A percentile compares a stretch with the other conserved stretches of the same genome.
phyloP scores from a whole-genome alignment of 768 basidiomycete genomes.

The Tulasnella sp. region DNA sequence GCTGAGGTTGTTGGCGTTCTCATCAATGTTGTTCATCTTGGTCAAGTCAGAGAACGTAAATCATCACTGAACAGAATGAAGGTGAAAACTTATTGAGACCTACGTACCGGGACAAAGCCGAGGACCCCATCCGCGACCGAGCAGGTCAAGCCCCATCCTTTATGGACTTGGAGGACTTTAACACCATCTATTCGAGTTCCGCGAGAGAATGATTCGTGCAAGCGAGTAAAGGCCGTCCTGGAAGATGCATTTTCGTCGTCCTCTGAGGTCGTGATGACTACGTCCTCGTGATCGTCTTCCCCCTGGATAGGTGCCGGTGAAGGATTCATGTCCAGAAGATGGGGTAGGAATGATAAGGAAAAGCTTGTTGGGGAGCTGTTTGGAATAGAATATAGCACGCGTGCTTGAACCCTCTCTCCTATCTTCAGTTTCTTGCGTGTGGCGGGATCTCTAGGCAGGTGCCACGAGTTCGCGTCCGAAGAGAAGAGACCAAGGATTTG shows the following conservation, averaged over 20 bases:
- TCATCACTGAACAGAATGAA: not conserved
- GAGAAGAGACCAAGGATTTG: constrained; percentile 92
- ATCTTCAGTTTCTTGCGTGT: not conserved
- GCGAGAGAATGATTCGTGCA: constrained; percentile 68
- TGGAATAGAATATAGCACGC: constrained; percentile 81
- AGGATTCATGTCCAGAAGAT: constrained; percentile 56
- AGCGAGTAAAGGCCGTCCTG: constrained; percentile 35
- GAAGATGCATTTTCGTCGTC: not conserved
- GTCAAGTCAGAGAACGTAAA: constrained; percentile 37
- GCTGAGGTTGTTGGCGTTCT: constrained; percentile 43
- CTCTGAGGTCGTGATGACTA: not conserved
- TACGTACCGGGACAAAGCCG: constrained; percentile 86
- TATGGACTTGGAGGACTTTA: constrained; percentile 72
- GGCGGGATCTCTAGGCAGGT: constrained; percentile 49
- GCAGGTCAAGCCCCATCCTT: constrained; percentile 80
- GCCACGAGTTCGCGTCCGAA: constrained; percentile 83
- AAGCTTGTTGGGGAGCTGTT: constrained; percentile 75
- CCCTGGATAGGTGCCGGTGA: not conserved
- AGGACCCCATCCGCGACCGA: constrained; percentile 64
- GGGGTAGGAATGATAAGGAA: constrained; percentile 73
- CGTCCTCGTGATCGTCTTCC: not conserved
- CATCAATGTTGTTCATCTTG: constrained; percentile 5
- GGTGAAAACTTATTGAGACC: not conserved
- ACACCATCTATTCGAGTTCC: constrained; percentile 73
- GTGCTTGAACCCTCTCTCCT: constrained; percentile 63